phyloP scores from a whole-genome alignment of 1,139 yeast species.

The Hemisphaericaspora lyxosophila region DNA sequence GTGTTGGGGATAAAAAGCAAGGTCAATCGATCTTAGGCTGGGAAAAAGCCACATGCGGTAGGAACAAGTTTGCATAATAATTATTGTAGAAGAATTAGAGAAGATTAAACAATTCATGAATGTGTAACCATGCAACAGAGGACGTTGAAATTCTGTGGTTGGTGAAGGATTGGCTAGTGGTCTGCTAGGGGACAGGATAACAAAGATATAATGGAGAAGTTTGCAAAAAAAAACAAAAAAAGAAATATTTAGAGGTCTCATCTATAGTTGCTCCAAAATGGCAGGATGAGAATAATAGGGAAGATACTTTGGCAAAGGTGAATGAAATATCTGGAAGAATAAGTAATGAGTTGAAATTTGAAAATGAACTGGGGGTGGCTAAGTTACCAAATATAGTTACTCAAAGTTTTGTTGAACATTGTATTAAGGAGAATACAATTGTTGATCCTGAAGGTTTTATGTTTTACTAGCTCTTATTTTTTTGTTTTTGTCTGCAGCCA shows the following conservation, averaged over 20 bases:
- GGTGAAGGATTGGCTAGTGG: slow-evolving; percentile 8
- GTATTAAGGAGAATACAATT: slow-evolving; percentile 37
- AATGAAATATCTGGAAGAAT: slow-evolving; percentile 20
- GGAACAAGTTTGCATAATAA: slow-evolving; percentile 76
- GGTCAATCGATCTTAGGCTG: slow-evolving; percentile 59
- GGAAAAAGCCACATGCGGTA: slow-evolving; percentile 55
- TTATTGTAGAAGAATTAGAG: slow-evolving; percentile 65
- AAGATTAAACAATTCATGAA: slow-evolving; percentile 61
- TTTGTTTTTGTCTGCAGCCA: slow-evolving; percentile 1
- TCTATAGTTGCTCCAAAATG: slow-evolving; percentile 22
- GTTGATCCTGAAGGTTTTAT: slow-evolving; percentile 49
- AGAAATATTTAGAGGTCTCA: slow-evolving; percentile 19
- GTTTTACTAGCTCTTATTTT: slow-evolving; percentile 3
- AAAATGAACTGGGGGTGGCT: slow-evolving; percentile 16
- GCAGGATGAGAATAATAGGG: slow-evolving; percentile 9
- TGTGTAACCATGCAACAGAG: slow-evolving; percentile 60
- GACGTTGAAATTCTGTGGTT: slow-evolving; percentile 37
- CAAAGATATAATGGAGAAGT: slow-evolving; percentile 35
- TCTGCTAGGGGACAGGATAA: slow-evolving; percentile 23
- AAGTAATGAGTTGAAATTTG: slow-evolving; percentile 20
- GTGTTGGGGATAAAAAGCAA: slow-evolving; percentile 85
- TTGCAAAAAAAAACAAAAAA: too few species aligned
- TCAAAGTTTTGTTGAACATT: slow-evolving; percentile 38
- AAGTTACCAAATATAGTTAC: slow-evolving; percentile 50
- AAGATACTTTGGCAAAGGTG: slow-evolving; percentile 10